Evolutionary conservation across 768 basidiomycete species (phyloP).

Genomic region (Suillus paluster): DNA sequence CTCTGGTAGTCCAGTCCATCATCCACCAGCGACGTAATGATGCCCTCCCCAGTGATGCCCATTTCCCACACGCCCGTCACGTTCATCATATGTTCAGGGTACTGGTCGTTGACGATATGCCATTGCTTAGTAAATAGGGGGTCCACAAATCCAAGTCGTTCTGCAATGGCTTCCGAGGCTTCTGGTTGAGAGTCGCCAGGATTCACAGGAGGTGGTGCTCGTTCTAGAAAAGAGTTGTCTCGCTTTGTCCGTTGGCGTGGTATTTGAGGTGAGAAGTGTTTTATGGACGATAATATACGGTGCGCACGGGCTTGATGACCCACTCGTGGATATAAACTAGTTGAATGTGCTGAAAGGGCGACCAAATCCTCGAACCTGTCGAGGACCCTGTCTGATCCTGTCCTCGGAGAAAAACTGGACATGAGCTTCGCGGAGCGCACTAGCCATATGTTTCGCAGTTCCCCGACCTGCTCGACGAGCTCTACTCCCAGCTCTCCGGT

Average conservation of each 20-base stretch:
- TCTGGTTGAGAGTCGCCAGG: conserved; percentile 35
- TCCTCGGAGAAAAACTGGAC: conserved; percentile 28
- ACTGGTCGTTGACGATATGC: conserved; percentile 92
- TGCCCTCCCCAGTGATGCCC: conserved; percentile 85
- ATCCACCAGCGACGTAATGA: conserved; percentile 89
- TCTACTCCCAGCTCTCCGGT: conserved; percentile 71
- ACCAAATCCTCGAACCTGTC: conserved; percentile 52
- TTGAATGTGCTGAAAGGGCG: conserved; percentile 2
- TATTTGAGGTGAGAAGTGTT: conserved; percentile 61
- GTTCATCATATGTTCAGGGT: conserved; percentile 86
- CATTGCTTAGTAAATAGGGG: conserved; percentile 88
- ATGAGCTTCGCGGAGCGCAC: conserved; percentile 59
- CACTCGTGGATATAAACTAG: conserved; percentile 15
- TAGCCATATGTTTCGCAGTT: conserved; percentile 83
- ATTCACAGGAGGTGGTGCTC: conserved; percentile 62
- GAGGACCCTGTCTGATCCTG: conserved; percentile 52
- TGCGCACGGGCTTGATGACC: conserved; percentile 43
- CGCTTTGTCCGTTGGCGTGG: conserved; percentile 75
- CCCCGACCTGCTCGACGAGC: conserved; percentile 86
- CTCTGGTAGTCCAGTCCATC: conserved; percentile 93
- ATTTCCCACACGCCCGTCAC: conserved; percentile 91
- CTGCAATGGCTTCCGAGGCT: conserved; percentile 52
- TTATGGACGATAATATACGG: conserved; percentile 58
- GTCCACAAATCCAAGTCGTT: conserved; percentile 72
- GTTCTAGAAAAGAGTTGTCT: conserved; percentile 17